Percentiles rank a stretch among this genome's conserved stretches.
Evolutionary conservation across 2,329 filamentous ascomycete genomes (phyloP).

Genomic region (Ceratocystiopsis sp.): DNA sequence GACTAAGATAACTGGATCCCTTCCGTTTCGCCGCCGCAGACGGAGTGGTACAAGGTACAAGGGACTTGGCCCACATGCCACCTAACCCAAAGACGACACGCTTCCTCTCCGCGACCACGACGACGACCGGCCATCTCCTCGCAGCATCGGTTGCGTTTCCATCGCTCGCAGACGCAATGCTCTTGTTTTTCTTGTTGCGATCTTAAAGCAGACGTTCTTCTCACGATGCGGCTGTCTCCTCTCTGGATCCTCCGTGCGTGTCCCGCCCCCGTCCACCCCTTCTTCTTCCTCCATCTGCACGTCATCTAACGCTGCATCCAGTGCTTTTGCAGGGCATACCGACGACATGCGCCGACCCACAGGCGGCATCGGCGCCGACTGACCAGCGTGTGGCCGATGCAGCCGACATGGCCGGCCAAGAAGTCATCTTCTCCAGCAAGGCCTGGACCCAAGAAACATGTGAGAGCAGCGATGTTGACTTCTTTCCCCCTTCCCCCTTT

Average conservation of each 20-base stretch:
- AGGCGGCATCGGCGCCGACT: background rate
- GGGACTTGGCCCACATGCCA: no score
- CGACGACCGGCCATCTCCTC: background rate
- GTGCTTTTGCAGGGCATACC: conserved; percentile 11
- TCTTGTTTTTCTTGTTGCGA: background rate
- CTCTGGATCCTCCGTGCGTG: conserved; percentile 9
- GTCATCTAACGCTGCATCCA: background rate
- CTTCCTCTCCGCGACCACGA: no score
- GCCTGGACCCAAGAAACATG: background rate
- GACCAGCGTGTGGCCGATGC: no score
- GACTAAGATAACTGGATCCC: no score
- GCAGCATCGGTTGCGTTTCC: no score
- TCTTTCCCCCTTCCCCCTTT: no score
- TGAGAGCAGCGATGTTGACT: background rate
- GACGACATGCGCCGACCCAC: conserved; percentile 3
- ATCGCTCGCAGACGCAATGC: background rate
- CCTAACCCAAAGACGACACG: no score
- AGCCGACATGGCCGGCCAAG: background rate
- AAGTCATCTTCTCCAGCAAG: conserved; percentile 3
- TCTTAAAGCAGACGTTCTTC: background rate
- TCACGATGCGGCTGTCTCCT: conserved; percentile 6
- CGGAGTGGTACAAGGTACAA: no score
- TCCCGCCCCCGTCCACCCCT: no score
- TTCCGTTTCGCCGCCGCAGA: no score
- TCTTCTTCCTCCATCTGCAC: background rate